A percentile compares a stretch with the other conserved stretches of the same genome.
Evolutionary conservation across 2,329 filamentous ascomycete species (phyloP).

Genomic region (Xylaria sp.): DNA sequence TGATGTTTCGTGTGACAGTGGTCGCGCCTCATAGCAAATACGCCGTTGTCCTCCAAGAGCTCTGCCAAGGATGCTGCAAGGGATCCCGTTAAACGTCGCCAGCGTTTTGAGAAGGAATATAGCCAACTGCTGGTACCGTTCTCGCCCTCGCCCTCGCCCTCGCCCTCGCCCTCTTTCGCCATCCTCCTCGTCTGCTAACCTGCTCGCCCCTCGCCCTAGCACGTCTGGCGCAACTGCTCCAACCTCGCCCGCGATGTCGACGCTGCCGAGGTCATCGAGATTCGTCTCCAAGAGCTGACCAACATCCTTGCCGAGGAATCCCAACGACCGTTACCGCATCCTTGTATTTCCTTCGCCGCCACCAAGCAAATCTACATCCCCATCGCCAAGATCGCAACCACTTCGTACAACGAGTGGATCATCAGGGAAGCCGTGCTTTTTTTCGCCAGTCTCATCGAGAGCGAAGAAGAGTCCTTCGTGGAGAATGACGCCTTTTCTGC

Average conservation of each 20-base stretch:
- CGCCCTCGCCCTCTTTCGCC: conserved; percentile 2
- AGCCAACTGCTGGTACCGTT: conserved; percentile 61
- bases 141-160: conserved; percentile 25
- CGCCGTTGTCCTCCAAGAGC: conserved; percentile 61
- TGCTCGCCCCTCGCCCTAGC: conserved; percentile 39
- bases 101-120: conserved; percentile 72
- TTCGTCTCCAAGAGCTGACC: conserved; percentile 67
- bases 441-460: conserved; percentile 92
- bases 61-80: conserved; percentile 65
- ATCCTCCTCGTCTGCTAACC: conserved; percentile 7
- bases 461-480: conserved; percentile 93
- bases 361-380: conserved; percentile 88
- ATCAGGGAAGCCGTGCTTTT: conserved; percentile 84
- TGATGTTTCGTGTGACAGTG: conserved; percentile 52
- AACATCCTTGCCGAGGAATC: conserved; percentile 87
- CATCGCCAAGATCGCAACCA: conserved; percentile 85
- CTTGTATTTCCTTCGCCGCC: conserved; percentile 86
- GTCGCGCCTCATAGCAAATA: conserved; percentile 70
- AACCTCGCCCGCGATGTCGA: conserved; percentile 66
- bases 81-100: conserved; percentile 67
- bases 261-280: conserved; percentile 66
- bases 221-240: conserved; percentile 66
- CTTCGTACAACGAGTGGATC: conserved; percentile 83
- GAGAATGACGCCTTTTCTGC: conserved; percentile 85
- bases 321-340: conserved; percentile 84